phyloP scores from a whole-genome alignment of 129 eudicot species.

The Dittrichia graveolens region DNA sequence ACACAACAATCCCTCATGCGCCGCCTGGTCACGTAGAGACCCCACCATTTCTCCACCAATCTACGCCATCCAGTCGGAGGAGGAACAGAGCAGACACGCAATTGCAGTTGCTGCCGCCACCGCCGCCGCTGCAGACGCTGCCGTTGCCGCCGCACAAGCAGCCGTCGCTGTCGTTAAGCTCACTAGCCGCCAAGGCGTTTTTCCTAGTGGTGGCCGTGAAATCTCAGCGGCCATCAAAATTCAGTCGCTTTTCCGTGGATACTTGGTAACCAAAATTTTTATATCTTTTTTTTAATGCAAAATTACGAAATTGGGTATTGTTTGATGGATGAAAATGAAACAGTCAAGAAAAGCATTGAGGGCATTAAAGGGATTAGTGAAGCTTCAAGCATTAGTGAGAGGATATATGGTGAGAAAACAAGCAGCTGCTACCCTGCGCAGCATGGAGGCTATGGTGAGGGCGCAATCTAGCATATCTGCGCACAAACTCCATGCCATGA shows the following conservation, averaged over 20 bases:
- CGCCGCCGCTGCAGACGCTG: slow-evolving; percentile 83
- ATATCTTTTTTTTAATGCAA: not conserved
- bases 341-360: slow-evolving; percentile 83
- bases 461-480: slow-evolving; percentile 82
- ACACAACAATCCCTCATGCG: slow-evolving; percentile 20
- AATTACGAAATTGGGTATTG: slow-evolving; percentile 24
- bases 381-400: slow-evolving; percentile 82
- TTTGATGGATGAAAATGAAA: slow-evolving; percentile 15
- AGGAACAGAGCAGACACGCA: slow-evolving; percentile 50
- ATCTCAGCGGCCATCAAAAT: slow-evolving; percentile 64
- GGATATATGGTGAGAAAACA: slow-evolving; percentile 82
- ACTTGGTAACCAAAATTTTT: slow-evolving; percentile 47
- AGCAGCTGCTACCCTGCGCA: slow-evolving; percentile 80
- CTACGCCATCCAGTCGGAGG: slow-evolving; percentile 48
- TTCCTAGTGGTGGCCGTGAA: slow-evolving; percentile 48
- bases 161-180: slow-evolving; percentile 72
- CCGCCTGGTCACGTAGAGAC: slow-evolving; percentile 24
- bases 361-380: slow-evolving; percentile 89
- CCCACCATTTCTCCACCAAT: slow-evolving; percentile 21
- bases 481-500: slow-evolving; percentile 39
- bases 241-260: slow-evolving; percentile 72
- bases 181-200: slow-evolving; percentile 58
- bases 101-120: slow-evolving; percentile 90
- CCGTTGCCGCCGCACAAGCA: slow-evolving; percentile 79
- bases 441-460: slow-evolving; percentile 78